A percentile compares a stretch with the other conserved stretches of the same genome.
Evolutionary conservation across 108 stramenopile species (phyloP).

Genomic region (Phaeodactylum tricornutum): DNA sequence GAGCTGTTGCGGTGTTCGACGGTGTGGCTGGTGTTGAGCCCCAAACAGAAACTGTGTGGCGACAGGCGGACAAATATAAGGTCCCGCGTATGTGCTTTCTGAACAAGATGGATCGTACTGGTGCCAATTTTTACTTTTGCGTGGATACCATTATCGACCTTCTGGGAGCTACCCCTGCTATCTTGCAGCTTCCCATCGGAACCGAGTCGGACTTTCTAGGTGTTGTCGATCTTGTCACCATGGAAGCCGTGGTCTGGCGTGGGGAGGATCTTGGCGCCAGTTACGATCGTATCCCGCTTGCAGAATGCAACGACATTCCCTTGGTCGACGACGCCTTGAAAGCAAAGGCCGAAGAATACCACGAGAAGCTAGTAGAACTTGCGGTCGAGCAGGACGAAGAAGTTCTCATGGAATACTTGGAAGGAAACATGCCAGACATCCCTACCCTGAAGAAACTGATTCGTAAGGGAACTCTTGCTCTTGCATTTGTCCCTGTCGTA

Average conservation of each 20-base stretch:
- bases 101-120: constrained; percentile 99
- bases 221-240: constrained; percentile 94
- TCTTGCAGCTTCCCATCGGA: constrained; percentile 94
- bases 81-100: constrained; percentile 98
- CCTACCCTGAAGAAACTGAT: constrained; percentile 79
- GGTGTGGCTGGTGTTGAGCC: constrained; percentile 99
- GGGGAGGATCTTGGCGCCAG: constrained; percentile 96
- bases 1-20: constrained; percentile 98
- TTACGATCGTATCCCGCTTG: constrained; percentile 84
- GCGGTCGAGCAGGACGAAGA: constrained; percentile 91
- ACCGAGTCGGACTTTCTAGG: constrained; percentile 88
- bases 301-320: constrained; percentile 78
- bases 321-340: constrained; percentile 82
- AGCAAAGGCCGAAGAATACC: constrained; percentile 72
- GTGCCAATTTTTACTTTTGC: constrained; percentile 95
- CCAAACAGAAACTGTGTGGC: constrained; percentile 99
- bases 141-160: constrained; percentile 88
- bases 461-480: constrained; percentile 85
- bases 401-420: constrained; percentile 81
- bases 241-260: constrained; percentile 93
- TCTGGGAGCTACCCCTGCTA: constrained; percentile 88
- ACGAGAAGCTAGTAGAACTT: constrained; percentile 76
- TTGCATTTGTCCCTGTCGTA: constrained; percentile 83
- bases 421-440: constrained; percentile 74
- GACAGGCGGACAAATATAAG: constrained; percentile 95